Evolutionary conservation across 306 rosid genomes (phyloP).

Genomic region (Vicia sativa): DNA sequence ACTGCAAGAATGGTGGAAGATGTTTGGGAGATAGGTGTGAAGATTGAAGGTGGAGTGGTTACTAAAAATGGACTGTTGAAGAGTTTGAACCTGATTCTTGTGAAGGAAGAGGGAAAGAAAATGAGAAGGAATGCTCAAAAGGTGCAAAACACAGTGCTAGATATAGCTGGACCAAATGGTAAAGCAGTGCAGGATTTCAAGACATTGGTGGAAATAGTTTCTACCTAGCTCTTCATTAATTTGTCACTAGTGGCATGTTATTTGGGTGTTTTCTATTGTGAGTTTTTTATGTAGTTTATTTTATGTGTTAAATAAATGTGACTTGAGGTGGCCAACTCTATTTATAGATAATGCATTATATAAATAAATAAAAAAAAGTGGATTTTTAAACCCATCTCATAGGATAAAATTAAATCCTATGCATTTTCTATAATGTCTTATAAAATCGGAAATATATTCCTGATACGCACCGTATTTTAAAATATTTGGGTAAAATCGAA

Average conservation of each 20-base stretch:
- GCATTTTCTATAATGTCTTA: no score
- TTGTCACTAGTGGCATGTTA: neutral
- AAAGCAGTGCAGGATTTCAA: constrained; percentile 35
- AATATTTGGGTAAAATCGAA: no score
- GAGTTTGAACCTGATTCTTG: constrained; percentile 48
- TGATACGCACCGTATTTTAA: no score
- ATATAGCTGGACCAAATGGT: constrained; percentile 43
- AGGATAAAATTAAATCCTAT: no score
- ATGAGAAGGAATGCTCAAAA: constrained; percentile 39
- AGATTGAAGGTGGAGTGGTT: constrained; percentile 48
- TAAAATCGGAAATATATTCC: no score
- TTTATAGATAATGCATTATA: no score
- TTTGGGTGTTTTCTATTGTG: neutral
- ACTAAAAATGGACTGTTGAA: constrained; percentile 46
- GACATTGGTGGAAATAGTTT: constrained; percentile 36
- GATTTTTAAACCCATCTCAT: no score
- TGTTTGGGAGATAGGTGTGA: constrained; percentile 52
- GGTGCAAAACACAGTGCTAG: constrained; percentile 19
- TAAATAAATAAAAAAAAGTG: no score
- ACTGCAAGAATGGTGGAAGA: constrained; percentile 45
- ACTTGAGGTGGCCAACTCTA: no score
- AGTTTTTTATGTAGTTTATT: no score
- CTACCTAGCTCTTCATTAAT: neutral
- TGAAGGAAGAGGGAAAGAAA: constrained; percentile 40
- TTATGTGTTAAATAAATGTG: no score